Conservation (phyloP, 306 rosid species). For the Cicer cuneatum region DNA sequence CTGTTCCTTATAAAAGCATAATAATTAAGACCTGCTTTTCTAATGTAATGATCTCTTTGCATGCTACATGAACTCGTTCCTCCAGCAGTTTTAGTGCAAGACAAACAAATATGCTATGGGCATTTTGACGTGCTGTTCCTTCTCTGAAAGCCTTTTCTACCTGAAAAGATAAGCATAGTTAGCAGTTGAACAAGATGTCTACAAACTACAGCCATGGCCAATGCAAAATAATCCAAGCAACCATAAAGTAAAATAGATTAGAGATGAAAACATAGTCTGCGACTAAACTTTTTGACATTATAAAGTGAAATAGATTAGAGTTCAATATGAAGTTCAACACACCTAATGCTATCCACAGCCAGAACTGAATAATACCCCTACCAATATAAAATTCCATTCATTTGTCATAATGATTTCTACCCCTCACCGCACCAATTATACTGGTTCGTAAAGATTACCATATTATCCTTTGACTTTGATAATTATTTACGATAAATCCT, state of each 20-base stretch:
- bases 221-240: constrained; percentile 14
- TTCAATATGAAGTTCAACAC: background rate
- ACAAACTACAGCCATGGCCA: background rate
- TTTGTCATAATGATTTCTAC: constrained; percentile 15
- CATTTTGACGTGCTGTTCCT: constrained; percentile 99
- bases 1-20: constrained; percentile 38
- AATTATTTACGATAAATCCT: constrained; percentile 1
- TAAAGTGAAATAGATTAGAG: constrained; percentile 19
- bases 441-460: constrained; percentile 9
- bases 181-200: constrained; percentile 44
- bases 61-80: constrained; percentile 95
- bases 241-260: constrained; percentile 1
- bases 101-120: constrained; percentile 96
- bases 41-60: constrained; percentile 91
- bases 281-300: background rate
- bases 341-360: constrained; percentile 24
- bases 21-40: constrained; percentile 85
- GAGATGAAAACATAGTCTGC: constrained; percentile 18
- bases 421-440: constrained; percentile 29
- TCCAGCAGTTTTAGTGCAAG: constrained; percentile 93
- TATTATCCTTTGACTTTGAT: background rate
- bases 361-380: background rate
- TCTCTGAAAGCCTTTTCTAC: constrained; percentile 98
- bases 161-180: constrained; percentile 56
- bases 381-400: constrained; percentile 20